Evolutionary conservation across 441 rosid genomes (phyloP).

Genomic region (Erysimum pusillum): DNA sequence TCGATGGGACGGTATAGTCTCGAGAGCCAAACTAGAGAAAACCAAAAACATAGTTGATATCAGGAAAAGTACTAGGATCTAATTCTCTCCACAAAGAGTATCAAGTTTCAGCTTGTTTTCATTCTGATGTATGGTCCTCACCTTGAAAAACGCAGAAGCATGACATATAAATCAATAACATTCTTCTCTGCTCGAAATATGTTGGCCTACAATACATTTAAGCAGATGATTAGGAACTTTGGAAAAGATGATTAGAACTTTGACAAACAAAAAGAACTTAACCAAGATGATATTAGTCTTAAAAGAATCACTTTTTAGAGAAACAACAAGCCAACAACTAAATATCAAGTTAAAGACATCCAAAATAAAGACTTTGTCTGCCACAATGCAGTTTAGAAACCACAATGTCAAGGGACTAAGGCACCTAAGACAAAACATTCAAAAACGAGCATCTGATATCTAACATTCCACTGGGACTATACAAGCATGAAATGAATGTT

Average conservation of each 20-base stretch:
- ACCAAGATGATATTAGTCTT: not conserved
- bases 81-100: not conserved
- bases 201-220: constrained; percentile 69
- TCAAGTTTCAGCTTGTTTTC: constrained; percentile 23
- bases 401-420: not conserved
- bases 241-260: not conserved
- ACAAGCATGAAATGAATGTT: not conserved
- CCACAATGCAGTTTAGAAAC: constrained; percentile 1
- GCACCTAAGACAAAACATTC: not conserved
- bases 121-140: constrained; percentile 44
- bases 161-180: constrained; percentile 81
- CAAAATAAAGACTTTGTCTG: not conserved
- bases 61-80: constrained; percentile 17
- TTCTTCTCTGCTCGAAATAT: constrained; percentile 93
- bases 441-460: not conserved
- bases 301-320: not conserved
- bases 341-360: not conserved
- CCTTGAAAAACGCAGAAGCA: constrained; percentile 98
- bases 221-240: constrained; percentile 30
- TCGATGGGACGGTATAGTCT: constrained; percentile 94
- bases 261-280: too few relatives aligned
- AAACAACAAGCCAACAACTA: constrained; percentile 6
- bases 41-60: constrained; percentile 37
- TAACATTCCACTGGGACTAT: not conserved
- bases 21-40: constrained; percentile 81